Percentiles rank a stretch among this genome's conserved stretches.
Conservation (phyloP, 1,139 yeast species). For the Diutina sp. region DNA sequence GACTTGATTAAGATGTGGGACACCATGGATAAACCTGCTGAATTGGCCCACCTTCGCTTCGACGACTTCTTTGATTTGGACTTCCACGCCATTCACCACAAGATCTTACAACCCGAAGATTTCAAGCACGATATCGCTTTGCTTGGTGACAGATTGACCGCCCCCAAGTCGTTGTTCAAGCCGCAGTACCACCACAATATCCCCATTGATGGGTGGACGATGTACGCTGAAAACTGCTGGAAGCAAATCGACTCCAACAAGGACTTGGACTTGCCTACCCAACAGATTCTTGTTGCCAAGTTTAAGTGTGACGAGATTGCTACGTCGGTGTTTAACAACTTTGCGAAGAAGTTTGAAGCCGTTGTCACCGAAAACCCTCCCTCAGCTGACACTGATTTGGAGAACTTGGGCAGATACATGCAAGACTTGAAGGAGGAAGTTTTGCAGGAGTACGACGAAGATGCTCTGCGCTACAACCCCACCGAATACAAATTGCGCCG, state of each 20-base stretch:
- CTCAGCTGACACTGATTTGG: slow-evolving; percentile 12
- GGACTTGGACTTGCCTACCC: slow-evolving; percentile 92
- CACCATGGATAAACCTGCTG: slow-evolving; percentile 58
- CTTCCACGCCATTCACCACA: slow-evolving; percentile 78
- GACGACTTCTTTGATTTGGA: slow-evolving; percentile 75
- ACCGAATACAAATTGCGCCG: slow-evolving; percentile 57
- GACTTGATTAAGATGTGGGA: slow-evolving; percentile 77
- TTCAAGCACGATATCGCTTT: slow-evolving; percentile 50
- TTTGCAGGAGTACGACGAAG: slow-evolving; percentile 43
- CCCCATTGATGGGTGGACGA: slow-evolving; percentile 93
- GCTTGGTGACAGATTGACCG: slow-evolving; percentile 50
- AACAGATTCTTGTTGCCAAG: slow-evolving; percentile 86
- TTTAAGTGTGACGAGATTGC: slow-evolving; percentile 90
- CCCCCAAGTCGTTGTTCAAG: slow-evolving; percentile 36
- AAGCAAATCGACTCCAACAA: slow-evolving; percentile 84
- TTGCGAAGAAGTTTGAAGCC: slow-evolving; percentile 19
- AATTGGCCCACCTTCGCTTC: slow-evolving; percentile 37
- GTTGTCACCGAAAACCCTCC: not conserved
- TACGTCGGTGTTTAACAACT: slow-evolving; percentile 33
- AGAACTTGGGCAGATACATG: slow-evolving; percentile 28
- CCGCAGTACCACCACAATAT: slow-evolving; percentile 69
- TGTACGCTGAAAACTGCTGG: slow-evolving; percentile 90
- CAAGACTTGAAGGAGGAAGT: slow-evolving; percentile 28
- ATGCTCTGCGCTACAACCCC: slow-evolving; percentile 62
- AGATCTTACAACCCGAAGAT: slow-evolving; percentile 63